Evolutionary conservation across 306 rosid genomes (phyloP).

Genomic region (Citrullus amarus): DNA sequence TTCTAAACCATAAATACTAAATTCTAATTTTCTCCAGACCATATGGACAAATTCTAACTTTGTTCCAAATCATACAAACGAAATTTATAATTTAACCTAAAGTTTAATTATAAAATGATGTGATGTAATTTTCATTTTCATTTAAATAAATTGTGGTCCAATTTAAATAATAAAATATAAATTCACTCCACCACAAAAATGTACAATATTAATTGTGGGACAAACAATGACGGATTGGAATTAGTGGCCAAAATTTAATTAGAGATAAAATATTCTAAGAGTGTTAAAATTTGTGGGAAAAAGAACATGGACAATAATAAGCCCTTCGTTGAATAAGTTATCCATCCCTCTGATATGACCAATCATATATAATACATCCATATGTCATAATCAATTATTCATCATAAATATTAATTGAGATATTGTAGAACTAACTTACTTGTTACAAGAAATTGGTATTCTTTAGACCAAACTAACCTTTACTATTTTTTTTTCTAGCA

Average conservation of each 20-base stretch:
- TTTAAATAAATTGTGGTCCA: not conserved
- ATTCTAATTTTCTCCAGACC: too few species aligned
- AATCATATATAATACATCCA: not conserved
- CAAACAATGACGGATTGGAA: not conserved
- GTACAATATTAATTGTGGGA: not conserved
- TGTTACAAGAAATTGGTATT: too few species aligned
- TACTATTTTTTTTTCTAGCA: too few species aligned
- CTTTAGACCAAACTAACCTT: too few species aligned
- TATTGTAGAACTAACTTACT: too few species aligned
- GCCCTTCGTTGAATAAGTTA: not conserved
- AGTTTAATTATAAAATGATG: too few species aligned
- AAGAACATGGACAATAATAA: not conserved
- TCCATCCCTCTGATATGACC: not conserved
- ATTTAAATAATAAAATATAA: not conserved
- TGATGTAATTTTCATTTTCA: too few species aligned
- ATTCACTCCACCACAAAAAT: not conserved
- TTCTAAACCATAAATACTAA: too few species aligned
- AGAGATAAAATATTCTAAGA: not conserved
- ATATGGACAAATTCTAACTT: too few species aligned
- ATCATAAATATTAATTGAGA: not conserved
- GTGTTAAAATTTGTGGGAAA: not conserved
- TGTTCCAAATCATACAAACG: too few species aligned
- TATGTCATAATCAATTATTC: not conserved
- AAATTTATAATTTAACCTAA: too few species aligned
- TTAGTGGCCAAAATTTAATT: not conserved